Percentiles rank a stretch among this genome's conserved stretches.
Conservation (phyloP, 306 rosid species). For the Trifolium subterraneum region DNA sequence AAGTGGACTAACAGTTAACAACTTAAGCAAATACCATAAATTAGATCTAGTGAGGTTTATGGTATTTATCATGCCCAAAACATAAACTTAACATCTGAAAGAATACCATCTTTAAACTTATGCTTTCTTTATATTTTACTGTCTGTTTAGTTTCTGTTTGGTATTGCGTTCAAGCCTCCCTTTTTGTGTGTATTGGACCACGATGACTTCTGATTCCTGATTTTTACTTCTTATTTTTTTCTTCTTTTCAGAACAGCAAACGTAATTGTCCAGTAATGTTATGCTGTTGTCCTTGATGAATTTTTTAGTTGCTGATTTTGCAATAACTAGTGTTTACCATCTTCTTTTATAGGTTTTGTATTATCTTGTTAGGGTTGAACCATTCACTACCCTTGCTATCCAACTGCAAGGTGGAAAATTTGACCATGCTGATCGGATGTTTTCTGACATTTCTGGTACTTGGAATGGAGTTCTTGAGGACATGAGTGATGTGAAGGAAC, state of each 20-base stretch:
- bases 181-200: conserved; percentile 30
- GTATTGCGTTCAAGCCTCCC: conserved; percentile 16
- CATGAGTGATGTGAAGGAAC: conserved; percentile 98
- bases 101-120: neutral
- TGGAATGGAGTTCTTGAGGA: conserved; percentile 98
- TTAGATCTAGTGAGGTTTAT: neutral
- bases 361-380: conserved; percentile 98
- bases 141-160: conserved; percentile 5
- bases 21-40: conserved; percentile 4
- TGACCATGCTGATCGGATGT: conserved; percentile 99
- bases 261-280: conserved; percentile 19
- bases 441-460: conserved; percentile 86
- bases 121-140: conserved; percentile 22
- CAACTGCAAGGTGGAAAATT: conserved; percentile 98
- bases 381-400: conserved; percentile 93
- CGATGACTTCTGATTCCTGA: conserved; percentile 22
- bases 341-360: conserved; percentile 77
- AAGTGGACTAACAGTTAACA: neutral
- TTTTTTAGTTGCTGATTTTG: conserved; percentile 26
- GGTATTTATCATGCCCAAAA: conserved; percentile 10
- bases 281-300: conserved; percentile 30
- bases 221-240: conserved; percentile 7
- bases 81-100: conserved; percentile 17
- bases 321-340: conserved; percentile 34
- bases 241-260: conserved; percentile 6